Percentiles rank a stretch among this genome's conserved stretches.
These are phyloP conservation scores for Leishmania major DNA, from an alignment of 208 protist species.

Conservation along the genomic window DNA sequence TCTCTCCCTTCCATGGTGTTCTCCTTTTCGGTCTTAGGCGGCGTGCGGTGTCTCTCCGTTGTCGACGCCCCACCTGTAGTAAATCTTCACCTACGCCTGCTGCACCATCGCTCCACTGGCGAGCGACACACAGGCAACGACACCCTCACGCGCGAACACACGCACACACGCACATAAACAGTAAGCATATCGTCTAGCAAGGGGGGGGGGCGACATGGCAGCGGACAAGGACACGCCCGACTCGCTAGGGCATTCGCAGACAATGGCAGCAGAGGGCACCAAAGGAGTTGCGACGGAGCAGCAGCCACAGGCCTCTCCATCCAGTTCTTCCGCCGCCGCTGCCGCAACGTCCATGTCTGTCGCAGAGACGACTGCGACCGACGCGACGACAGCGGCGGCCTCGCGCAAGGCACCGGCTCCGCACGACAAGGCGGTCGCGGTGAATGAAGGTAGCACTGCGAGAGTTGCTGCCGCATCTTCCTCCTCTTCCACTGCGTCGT, in stretches of 20 bases:
- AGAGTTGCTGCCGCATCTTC: background rate
- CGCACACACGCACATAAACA: background rate
- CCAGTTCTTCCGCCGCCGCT: background rate
- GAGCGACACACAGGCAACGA: background rate
- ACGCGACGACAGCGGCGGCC: background rate
- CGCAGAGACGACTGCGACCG: background rate
- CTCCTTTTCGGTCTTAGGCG: background rate
- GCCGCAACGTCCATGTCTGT: background rate
- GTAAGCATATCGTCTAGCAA: background rate
- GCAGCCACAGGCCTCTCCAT: background rate
- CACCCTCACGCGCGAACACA: background rate
- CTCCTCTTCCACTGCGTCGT: background rate
- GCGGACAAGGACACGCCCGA: background rate
- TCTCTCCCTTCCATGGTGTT: background rate
- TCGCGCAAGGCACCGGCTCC: background rate
- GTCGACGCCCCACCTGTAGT: background rate
- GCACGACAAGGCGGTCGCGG: background rate
- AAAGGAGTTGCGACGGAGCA: background rate
- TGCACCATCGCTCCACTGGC: background rate
- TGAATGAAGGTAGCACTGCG: background rate
- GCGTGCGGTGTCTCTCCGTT: background rate
- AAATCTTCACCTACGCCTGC: background rate
- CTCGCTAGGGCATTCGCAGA: background rate
- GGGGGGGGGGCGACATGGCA: background rate
- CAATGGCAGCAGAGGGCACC: background rate